Conservation (phyloP, 2,329 filamentous ascomycete species). For the Colletotrichum zoysiae region DNA sequence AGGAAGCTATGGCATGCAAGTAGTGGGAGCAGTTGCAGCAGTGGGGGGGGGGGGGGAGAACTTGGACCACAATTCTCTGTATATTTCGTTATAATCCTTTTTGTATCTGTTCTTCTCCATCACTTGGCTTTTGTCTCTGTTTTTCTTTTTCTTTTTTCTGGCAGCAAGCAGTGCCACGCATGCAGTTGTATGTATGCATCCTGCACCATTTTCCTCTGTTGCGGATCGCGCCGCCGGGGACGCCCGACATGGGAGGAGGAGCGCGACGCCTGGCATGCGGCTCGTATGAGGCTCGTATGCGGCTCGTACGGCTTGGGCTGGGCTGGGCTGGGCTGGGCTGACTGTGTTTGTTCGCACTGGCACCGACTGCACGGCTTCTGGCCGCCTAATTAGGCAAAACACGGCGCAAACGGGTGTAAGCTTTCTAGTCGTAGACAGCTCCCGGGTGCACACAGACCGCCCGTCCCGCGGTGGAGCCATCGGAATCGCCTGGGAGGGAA, state of each 20-base stretch:
- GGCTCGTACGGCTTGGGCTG: too few species aligned
- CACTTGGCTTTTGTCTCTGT: background rate
- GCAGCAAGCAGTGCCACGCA: background rate
- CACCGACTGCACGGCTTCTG: background rate
- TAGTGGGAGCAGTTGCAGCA: background rate
- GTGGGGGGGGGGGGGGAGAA: too few species aligned
- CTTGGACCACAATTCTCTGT: too few species aligned
- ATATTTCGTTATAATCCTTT: too few species aligned
- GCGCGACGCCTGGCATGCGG: background rate
- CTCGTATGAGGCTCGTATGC: background rate
- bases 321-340: too few species aligned
- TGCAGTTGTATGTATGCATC: background rate
- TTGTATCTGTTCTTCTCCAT: too few species aligned
- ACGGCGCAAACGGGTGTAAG: background rate
- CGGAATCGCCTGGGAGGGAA: too few species aligned
- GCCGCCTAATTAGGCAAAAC: background rate
- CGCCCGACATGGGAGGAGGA: too few species aligned
- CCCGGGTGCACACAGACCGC: constrained; percentile 18
- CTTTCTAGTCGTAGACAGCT: background rate
- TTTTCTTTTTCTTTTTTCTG: background rate
- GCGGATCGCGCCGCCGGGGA: background rate
- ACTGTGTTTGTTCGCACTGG: background rate
- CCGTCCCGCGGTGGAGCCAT: too few species aligned
- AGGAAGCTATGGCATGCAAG: background rate
- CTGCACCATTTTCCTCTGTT: background rate